Percentiles rank a stretch among this genome's conserved stretches.
phyloP scores from a whole-genome alignment of 768 basidiomycete genomes.

The Kwoniella sp. region DNA sequence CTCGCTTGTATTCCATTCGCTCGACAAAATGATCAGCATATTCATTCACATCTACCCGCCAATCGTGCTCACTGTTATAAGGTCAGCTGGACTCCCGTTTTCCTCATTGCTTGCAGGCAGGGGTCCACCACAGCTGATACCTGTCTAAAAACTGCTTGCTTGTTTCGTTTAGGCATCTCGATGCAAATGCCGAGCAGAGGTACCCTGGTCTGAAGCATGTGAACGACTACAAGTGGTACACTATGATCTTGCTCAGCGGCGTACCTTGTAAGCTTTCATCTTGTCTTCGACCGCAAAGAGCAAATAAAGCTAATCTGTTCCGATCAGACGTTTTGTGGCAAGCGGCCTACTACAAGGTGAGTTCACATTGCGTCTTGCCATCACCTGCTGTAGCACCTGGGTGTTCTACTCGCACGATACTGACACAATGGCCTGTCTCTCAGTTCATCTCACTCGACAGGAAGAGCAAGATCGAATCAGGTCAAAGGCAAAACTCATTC shows the following conservation, averaged over 20 bases:
- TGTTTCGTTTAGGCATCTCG: conserved; percentile 69
- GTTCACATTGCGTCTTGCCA: too few relatives aligned
- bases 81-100: conserved; percentile 28
- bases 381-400: too few relatives aligned
- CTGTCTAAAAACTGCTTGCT: too few relatives aligned
- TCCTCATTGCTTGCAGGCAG: not conserved
- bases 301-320: not conserved
- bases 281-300: too few relatives aligned
- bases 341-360: conserved; percentile 78
- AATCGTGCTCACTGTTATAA: conserved; percentile 83
- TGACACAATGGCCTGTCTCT: too few relatives aligned
- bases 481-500: conserved; percentile 86
- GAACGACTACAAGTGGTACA: conserved; percentile 69
- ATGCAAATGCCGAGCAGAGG: conserved; percentile 72
- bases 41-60: conserved; percentile 95
- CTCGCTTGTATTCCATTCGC: conserved; percentile 94
- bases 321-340: conserved; percentile 88
- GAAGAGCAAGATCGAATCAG: conserved; percentile 84
- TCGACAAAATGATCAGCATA: conserved; percentile 91
- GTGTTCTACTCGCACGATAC: too few relatives aligned
- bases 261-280: conserved; percentile 74
- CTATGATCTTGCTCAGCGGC: conserved; percentile 75
- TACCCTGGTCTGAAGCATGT: conserved; percentile 82
- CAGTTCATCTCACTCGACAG: conserved; percentile 83
- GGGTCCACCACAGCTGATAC: conserved; percentile 1